phyloP scores from a whole-genome alignment of 2,329 filamentous ascomycete species.

The Diaporthe australafricana region DNA sequence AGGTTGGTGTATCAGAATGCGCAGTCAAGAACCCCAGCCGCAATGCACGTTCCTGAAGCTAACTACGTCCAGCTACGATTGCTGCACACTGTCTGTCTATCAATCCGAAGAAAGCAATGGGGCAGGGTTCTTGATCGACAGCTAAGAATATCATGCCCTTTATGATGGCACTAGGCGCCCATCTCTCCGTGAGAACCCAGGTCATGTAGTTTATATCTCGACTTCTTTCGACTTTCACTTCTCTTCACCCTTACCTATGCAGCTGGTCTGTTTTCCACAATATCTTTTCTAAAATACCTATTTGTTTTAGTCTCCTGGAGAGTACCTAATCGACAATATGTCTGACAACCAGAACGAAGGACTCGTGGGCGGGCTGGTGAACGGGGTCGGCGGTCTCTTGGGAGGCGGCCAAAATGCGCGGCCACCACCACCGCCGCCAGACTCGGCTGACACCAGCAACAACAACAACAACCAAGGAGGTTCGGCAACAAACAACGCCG shows the following conservation, averaged over 20 bases:
- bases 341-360: conserved; percentile 19
- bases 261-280: conserved; percentile 32
- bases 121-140: conserved; percentile 12
- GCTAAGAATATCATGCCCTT: conserved; percentile 1
- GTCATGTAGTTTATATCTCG: conserved; percentile 1
- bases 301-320: neutral
- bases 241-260: conserved; percentile 14
- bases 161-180: conserved; percentile 13
- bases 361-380: conserved; percentile 12
- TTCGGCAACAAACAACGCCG: conserved; percentile 2
- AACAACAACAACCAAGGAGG: conserved; percentile 3
- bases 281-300: neutral
- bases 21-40: conserved; percentile 2
- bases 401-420: conserved; percentile 16
- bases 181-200: neutral
- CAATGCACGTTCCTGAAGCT: conserved; percentile 10
- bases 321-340: conserved; percentile 13
- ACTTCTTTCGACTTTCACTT: neutral
- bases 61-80: neutral
- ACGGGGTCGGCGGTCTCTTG: conserved; percentile 29
- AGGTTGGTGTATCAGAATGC: conserved; percentile 2
- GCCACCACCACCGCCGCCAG: neutral
- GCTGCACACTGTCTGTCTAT: conserved; percentile 19
- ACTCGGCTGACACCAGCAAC: neutral
- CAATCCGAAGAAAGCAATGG: neutral